Conservation (phyloP, 805 yeast genomes). For the Gaillardinia entomophila region DNA sequence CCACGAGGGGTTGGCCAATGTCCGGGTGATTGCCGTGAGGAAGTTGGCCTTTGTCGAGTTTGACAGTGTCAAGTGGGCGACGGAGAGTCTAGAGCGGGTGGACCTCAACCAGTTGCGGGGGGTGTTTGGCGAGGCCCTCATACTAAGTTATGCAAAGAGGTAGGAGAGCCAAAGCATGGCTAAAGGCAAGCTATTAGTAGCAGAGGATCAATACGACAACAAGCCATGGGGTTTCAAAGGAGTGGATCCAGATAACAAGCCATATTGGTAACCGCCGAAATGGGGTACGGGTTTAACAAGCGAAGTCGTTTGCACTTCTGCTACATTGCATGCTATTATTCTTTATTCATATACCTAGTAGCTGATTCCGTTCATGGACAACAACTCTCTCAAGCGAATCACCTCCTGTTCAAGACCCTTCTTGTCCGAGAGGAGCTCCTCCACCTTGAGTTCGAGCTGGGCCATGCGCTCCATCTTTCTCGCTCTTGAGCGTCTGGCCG, state of each 20-base stretch:
- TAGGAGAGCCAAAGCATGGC: too few relatives aligned
- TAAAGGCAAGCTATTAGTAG: too few relatives aligned
- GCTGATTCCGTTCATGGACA: conserved; percentile 13
- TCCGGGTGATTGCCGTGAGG: conserved; percentile 61
- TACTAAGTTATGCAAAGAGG: conserved; percentile 32
- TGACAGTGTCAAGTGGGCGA: conserved; percentile 48
- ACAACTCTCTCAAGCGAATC: conserved; percentile 46
- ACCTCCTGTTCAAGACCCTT: conserved; percentile 59
- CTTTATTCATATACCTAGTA: neutral
- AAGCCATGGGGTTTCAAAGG: too few relatives aligned
- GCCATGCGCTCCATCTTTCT: conserved; percentile 84
- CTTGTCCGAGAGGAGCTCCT: conserved; percentile 55
- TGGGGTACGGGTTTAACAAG: too few relatives aligned
- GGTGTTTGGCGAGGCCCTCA: conserved; percentile 14
- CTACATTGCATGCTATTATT: neutral
- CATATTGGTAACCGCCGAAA: too few relatives aligned
- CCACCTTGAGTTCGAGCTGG: conserved; percentile 76
- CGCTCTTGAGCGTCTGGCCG: conserved; percentile 93
- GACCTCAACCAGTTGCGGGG: conserved; percentile 4
- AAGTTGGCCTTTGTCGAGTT: conserved; percentile 81
- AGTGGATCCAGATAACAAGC: too few relatives aligned
- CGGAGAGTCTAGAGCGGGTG: conserved; percentile 16
- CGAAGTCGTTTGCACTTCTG: too few relatives aligned
- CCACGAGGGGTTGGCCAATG: conserved; percentile 57
- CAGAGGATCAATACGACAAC: too few relatives aligned